Evolutionary conservation across 1,284 basidiomycete genomes (phyloP).

Genomic region (Pseudozyma sp.): DNA sequence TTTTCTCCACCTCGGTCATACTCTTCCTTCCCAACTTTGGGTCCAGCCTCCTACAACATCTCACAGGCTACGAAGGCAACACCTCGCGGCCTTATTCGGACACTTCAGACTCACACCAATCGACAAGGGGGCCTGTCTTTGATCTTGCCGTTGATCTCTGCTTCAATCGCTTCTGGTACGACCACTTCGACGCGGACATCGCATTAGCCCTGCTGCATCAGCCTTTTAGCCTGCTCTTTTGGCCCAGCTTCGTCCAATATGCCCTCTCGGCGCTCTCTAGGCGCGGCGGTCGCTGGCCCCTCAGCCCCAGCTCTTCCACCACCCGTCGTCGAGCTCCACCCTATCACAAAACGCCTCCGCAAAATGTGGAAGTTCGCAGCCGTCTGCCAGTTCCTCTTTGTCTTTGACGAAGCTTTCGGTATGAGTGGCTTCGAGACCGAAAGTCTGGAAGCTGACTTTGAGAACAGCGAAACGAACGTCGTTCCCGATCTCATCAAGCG

Average conservation of each 20-base stretch:
- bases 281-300: slow-evolving; percentile 38
- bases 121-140: not conserved
- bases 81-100: not conserved
- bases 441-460: slow-evolving; percentile 71
- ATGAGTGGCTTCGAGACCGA: slow-evolving; percentile 65
- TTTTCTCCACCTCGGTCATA: slow-evolving; percentile 23
- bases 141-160: not conserved
- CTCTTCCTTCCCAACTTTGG: not conserved
- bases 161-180: not conserved
- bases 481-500: slow-evolving; percentile 71
- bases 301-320: slow-evolving; percentile 27
- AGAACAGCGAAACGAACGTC: slow-evolving; percentile 70
- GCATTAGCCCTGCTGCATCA: not conserved
- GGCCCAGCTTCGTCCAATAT: slow-evolving; percentile 5
- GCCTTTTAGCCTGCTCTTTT: not conserved
- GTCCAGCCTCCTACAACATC: not conserved
- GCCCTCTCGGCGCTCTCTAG: slow-evolving; percentile 39
- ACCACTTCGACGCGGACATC: slow-evolving; percentile 2
- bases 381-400: slow-evolving; percentile 66
- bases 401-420: slow-evolving; percentile 67
- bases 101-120: not conserved
- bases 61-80: not conserved
- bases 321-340: slow-evolving; percentile 36
- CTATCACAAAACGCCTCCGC: slow-evolving; percentile 55
- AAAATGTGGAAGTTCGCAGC: slow-evolving; percentile 67